Evolutionary conservation across 2,329 filamentous ascomycete genomes (phyloP), one percentile per base, ranked within the genome.

Genomic region (Pseudopyricularia cyperi): DNA sequence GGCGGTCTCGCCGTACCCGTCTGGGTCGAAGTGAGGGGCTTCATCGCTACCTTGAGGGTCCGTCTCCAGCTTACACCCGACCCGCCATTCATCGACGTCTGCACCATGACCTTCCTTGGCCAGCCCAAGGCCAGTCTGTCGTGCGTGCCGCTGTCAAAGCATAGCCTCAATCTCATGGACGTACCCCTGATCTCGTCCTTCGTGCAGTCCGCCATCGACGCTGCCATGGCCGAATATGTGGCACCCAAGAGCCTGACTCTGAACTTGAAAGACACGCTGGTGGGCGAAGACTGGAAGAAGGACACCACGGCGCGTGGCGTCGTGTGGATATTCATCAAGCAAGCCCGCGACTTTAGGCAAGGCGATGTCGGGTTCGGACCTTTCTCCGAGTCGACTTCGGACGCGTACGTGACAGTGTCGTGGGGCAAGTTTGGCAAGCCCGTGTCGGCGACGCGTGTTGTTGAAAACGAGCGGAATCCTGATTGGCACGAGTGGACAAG

Each of bases 371-470:
- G 76, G 1, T 68, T 87, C 33, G 80, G 79, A 0, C 70, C 80
- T 14, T 33, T 51, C 2, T 63, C 82, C 53, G 73, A 78, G 26
- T 83, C 82, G 8, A 78, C 79, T 6, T 80, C 83, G 9, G 85
- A 89, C 63, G 73, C 81, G 0, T 89, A 89, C 56, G 76, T 87
- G 15, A 82, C 80, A 1, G 80, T 87, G 7, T 83, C 80, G 1
- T 89, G 85, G 83, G 83, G 83, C 22, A 89, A 89, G 61, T 88
- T 88, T 61, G 83, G 84, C 51, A 85, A 85, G 59, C 79, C 79
- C 48, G 71, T 83, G 53, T 83, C 68, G 61, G 83, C 73, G 51
- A 88, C 84, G 0, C 75, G 85, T 48, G 75, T 89, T 42, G 72
- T 88, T 22, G 64, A 74, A 37, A 71, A 73, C 1, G 80, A 87